Conservation (phyloP, 1,284 basidiomycete genomes). For the Trametes polyzona region DNA sequence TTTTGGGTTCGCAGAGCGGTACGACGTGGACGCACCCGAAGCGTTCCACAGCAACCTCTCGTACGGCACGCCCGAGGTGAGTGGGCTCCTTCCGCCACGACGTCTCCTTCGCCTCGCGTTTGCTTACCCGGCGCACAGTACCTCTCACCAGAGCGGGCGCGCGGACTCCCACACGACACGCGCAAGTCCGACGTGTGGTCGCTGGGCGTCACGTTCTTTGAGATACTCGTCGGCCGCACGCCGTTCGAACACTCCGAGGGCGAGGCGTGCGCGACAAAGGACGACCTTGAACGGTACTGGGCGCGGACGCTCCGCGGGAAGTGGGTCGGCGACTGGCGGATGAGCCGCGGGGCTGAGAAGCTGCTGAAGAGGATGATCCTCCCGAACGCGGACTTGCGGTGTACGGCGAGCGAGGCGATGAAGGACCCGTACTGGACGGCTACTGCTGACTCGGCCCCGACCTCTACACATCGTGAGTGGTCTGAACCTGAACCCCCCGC, state of each 20-base stretch:
- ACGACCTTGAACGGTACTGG: constrained; percentile 86
- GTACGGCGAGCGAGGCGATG: constrained; percentile 67
- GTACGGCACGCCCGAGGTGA: constrained; percentile 89
- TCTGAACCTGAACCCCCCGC: no score
- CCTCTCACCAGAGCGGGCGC: constrained; percentile 86
- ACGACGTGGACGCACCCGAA: constrained; percentile 58
- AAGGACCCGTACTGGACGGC: constrained; percentile 68
- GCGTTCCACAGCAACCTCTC: constrained; percentile 84
- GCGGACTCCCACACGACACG: constrained; percentile 87
- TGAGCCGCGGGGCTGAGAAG: constrained; percentile 67
- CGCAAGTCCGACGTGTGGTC: constrained; percentile 94
- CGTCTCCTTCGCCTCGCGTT: not conserved
- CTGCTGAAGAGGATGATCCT: constrained; percentile 77
- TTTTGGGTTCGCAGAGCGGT: constrained; percentile 90
- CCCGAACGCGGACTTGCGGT: constrained; percentile 74
- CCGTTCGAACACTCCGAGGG: constrained; percentile 87
- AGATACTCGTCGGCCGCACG: constrained; percentile 87
- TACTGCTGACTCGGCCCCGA: constrained; percentile 16
- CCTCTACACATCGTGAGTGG: constrained; percentile 33
- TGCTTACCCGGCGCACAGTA: constrained; percentile 61
- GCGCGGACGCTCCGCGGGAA: constrained; percentile 76
- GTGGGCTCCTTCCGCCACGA: constrained; percentile 22
- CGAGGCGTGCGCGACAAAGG: constrained; percentile 81
- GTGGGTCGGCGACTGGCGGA: constrained; percentile 83
- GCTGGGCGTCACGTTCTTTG: constrained; percentile 90